Percentiles rank a stretch among this genome's conserved stretches.
Evolutionary conservation across 2,329 filamentous ascomycete species (phyloP).

Genomic region (Diplocarpon rosae): DNA sequence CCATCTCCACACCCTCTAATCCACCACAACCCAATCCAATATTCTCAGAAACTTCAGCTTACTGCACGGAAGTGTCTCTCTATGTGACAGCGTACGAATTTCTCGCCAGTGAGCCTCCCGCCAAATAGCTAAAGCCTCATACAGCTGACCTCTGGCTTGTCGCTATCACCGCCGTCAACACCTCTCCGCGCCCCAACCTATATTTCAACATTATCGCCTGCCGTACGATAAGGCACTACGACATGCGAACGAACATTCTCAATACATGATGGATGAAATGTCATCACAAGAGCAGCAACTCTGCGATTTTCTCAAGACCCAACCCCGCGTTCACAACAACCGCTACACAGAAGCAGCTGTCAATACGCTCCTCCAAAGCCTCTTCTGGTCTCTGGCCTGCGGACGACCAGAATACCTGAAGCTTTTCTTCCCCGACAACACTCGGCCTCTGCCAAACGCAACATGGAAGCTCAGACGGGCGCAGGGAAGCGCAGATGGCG

Average conservation of each 20-base stretch:
- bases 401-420: slow-evolving; percentile 63
- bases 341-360: slow-evolving; percentile 65
- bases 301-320: slow-evolving; percentile 67
- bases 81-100: no score
- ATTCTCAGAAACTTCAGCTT: no score
- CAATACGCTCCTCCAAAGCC: slow-evolving; percentile 60
- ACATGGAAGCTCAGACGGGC: slow-evolving; percentile 72
- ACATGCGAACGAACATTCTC: slow-evolving; percentile 11
- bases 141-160: background rate
- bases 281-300: slow-evolving; percentile 69
- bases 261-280: slow-evolving; percentile 39
- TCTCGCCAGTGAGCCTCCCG: no score
- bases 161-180: background rate
- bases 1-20: no score
- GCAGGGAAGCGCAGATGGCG: slow-evolving; percentile 85
- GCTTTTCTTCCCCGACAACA: slow-evolving; percentile 72
- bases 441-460: slow-evolving; percentile 40
- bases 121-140: no score
- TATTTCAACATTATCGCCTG: background rate
- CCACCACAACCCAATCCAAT: no score
- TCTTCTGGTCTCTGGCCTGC: slow-evolving; percentile 80
- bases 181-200: background rate
- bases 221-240: slow-evolving; percentile 4
- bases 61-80: no score
- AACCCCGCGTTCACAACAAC: slow-evolving; percentile 63